Evolutionary conservation across 306 rosid genomes (phyloP).

Genomic region (Chamaecrista fasciculata): DNA sequence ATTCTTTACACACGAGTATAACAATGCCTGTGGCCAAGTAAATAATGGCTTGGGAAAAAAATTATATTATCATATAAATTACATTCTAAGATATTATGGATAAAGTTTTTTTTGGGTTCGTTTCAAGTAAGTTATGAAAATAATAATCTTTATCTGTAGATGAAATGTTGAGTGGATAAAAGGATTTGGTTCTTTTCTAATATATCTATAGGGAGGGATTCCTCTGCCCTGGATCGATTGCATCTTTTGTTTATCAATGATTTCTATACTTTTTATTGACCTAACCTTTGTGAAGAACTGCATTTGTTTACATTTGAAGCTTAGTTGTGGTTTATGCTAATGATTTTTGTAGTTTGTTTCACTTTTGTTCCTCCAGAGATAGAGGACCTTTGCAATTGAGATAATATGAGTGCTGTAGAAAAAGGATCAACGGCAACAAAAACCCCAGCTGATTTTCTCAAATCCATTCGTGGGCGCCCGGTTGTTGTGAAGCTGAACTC

Average conservation of each 20-base stretch:
- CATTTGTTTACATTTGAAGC: background rate
- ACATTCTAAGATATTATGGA: no score
- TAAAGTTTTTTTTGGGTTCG: no score
- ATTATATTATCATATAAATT: no score
- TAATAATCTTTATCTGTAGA: no score
- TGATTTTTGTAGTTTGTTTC: background rate
- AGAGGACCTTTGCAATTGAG: background rate
- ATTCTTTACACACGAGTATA: no score
- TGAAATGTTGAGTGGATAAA: no score
- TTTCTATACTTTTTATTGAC: background rate
- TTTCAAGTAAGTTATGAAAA: no score
- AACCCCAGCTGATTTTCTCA: conserved; percentile 90
- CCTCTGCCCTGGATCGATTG: background rate
- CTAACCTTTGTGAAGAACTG: background rate
- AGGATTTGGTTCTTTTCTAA: no score
- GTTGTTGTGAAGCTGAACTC: conserved; percentile 93
- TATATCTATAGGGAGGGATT: background rate
- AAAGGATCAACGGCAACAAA: conserved; percentile 68
- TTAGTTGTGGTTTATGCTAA: background rate
- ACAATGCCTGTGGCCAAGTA: no score
- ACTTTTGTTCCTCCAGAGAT: background rate
- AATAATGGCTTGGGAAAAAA: no score
- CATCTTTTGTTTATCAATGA: background rate
- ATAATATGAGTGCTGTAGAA: conserved; percentile 55
- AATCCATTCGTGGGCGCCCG: conserved; percentile 90